Base-by-base conservation (phyloP, 2,329 filamentous ascomycete species). In the Botrytis sinoallii region DNA sequence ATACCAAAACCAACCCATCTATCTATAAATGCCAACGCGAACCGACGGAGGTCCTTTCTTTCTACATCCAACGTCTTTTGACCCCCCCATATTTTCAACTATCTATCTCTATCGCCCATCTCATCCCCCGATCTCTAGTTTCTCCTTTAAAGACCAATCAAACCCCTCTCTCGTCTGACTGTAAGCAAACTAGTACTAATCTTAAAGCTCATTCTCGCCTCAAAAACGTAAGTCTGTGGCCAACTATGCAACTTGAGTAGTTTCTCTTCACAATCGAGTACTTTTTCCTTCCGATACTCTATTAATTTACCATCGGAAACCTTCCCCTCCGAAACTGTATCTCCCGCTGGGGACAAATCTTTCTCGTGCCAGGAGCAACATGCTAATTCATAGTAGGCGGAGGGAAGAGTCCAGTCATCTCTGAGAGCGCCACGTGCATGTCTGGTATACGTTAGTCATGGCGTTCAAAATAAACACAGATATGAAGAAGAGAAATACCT, bases 311-410 rank as follows among this genome's bases (percentile, higher is more conserved):
- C 83, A 76, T 89, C 86, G 79, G 91, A 93, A 79, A 91, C 88
- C 25, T 87, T 82, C 29, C 90, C 81, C 82, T 88, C 88, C 2
- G 78, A 63, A n/a, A 18, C 76, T 9, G 80, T 81, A 1, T 84
- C 81, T 38, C 82, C 79, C 12, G 35, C 69, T 25, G 75, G 78
- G 9, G 76, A 73, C 8, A 81, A 71, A 40, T 81, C 79, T 44
- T 82, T 86, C 79, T 95, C 92, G 73, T 88, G 86, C 95, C 95
- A 99, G 1, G 91, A 85, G 72, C 93, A 89, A 12, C 92, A 93
- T 0, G 90, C 94, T 85, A 96, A 89, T 83, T 99, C 96, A 82
- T 98, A 98, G 77, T 93, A 87, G 1, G 92, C 94, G 0, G 91
- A 89, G 0, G 95, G 93, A 10, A 88, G 85, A 16, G 89, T 85